phyloP scores from a whole-genome alignment of 2,329 filamentous ascomycete species.

The Chaetomiaceae sp. region DNA sequence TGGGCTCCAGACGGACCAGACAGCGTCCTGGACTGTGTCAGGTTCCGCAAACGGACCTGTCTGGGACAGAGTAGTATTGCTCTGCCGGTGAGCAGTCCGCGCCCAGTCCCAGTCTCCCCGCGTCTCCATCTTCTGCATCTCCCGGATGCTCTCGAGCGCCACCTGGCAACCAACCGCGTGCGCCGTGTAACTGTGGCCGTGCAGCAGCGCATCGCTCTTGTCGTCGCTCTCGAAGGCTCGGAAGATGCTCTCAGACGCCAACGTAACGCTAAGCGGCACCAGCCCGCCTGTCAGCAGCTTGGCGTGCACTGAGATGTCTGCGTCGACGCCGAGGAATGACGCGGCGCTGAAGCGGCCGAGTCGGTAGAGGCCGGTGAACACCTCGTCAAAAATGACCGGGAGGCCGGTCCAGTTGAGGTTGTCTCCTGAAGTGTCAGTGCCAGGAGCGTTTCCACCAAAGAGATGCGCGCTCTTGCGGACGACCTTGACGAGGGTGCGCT shows the following conservation, averaged over 20 bases:
- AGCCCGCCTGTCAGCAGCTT: conserved; percentile 79
- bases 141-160: conserved; percentile 58
- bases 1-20: conserved; percentile 49
- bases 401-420: conserved; percentile 59
- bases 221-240: conserved; percentile 62
- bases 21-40: neutral
- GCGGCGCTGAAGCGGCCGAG: conserved; percentile 67
- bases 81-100: conserved; percentile 30
- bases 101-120: conserved; percentile 51
- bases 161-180: conserved; percentile 77
- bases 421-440: conserved; percentile 9
- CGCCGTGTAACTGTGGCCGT: conserved; percentile 83
- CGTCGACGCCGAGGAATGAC: conserved; percentile 59
- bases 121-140: conserved; percentile 53
- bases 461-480: conserved; percentile 55
- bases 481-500: conserved; percentile 61
- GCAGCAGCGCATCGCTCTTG: conserved; percentile 72
- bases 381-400: conserved; percentile 77
- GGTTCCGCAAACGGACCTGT: neutral
- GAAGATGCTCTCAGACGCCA: conserved; percentile 70
- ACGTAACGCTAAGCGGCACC: conserved; percentile 68
- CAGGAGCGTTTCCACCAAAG: conserved; percentile 11
- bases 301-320: conserved; percentile 75
- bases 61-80: neutral
- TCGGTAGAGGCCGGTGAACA: conserved; percentile 80